phyloP scores from a whole-genome alignment of 23 red algal species.

The Agarophyton chilense region DNA sequence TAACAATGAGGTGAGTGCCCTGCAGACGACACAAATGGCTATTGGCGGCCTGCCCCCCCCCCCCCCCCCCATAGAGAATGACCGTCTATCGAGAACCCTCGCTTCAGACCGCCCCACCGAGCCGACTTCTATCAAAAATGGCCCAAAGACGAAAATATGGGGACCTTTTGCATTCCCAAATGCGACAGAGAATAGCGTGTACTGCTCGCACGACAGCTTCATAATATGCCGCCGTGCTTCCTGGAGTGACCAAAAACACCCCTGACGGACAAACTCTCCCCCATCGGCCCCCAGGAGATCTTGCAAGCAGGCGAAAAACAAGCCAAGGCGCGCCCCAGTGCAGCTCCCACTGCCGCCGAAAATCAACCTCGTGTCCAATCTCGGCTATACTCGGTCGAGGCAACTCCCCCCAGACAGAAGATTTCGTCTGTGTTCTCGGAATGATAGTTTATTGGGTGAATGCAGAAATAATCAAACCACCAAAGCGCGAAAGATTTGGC shows the following conservation, averaged over 20 bases:
- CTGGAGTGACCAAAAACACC: neutral
- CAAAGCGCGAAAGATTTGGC: too few relatives aligned
- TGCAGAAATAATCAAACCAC: too few relatives aligned
- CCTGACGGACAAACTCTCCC: neutral
- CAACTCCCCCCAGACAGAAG: neutral
- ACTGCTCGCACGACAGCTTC: neutral
- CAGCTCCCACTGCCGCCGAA: neutral
- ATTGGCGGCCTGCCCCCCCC: neutral
- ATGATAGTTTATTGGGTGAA: too few relatives aligned
- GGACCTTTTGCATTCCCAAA: neutral
- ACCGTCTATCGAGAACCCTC: neutral
- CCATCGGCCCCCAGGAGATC: neutral
- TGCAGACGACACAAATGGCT: too few relatives aligned
- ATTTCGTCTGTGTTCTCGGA: too few relatives aligned
- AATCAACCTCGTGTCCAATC: neutral
- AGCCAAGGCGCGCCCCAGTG: neutral
- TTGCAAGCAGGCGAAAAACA: neutral
- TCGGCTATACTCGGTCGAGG: neutral
- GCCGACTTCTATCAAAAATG: neutral
- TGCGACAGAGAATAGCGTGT: neutral
- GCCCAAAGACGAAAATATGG: neutral
- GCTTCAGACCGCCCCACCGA: too few relatives aligned
- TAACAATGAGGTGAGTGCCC: neutral
- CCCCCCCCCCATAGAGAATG: neutral
- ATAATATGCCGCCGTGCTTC: neutral